phyloP scores from a whole-genome alignment of 176 grass and related monocot species.

The Typha latifolia region DNA sequence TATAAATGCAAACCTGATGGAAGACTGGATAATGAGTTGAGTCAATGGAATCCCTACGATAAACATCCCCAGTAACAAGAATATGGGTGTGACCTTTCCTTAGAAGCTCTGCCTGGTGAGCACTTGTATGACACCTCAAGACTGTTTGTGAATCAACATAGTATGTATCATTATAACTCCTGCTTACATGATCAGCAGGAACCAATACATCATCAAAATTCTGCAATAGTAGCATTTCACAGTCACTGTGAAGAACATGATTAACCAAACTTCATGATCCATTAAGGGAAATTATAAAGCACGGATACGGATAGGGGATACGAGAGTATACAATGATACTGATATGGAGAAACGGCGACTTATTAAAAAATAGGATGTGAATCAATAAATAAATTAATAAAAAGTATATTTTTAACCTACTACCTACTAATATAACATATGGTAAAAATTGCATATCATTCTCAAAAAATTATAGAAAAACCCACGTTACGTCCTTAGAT shows the following conservation, averaged over 20 bases:
- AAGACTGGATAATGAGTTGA: conserved; percentile 96
- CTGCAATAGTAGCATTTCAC: conserved; percentile 30
- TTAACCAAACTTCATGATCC: too few species aligned
- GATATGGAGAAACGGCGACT: too few species aligned
- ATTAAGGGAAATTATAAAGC: not conserved
- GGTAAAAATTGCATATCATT: too few species aligned
- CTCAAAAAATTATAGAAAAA: too few species aligned
- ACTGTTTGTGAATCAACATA: conserved; percentile 73
- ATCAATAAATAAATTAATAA: too few species aligned
- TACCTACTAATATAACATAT: too few species aligned
- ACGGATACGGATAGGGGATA: too few species aligned
- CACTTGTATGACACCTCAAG: conserved; percentile 79
- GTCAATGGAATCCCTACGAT: conserved; percentile 95
- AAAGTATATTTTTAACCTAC: too few species aligned
- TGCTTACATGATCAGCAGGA: conserved; percentile 76
- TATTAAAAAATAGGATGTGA: too few species aligned
- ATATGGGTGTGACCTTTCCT: conserved; percentile 80
- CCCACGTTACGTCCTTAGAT: too few species aligned
- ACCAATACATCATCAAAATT: conserved; percentile 96
- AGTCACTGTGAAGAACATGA: not conserved
- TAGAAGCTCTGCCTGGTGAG: conserved; percentile 91
- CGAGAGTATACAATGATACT: too few species aligned
- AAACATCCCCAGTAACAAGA: conserved; percentile 96
- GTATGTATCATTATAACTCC: conserved; percentile 97
- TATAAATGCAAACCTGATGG: conserved; percentile 45